Evolutionary conservation across 1,284 basidiomycete species (phyloP), one percentile per base, ranked within the genome.

Genomic region (Ceratobasidium sp.): DNA sequence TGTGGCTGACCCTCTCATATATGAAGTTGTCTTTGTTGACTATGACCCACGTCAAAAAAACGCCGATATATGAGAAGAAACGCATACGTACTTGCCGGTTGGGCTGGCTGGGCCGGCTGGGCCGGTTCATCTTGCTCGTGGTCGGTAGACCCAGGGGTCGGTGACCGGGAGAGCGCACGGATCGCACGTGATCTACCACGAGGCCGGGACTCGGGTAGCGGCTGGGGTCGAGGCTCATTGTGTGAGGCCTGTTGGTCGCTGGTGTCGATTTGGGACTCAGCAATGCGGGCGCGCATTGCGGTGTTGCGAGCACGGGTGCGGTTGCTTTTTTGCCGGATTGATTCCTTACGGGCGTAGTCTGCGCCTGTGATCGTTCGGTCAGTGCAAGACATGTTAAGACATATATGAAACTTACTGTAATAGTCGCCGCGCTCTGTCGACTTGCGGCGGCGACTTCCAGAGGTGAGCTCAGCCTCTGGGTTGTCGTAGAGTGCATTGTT

Each of bases 71-170:
- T 33, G n/a, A n/a, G n/a, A n/a, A n/a, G n/a, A n/a, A n/a, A n/a
- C n/a, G 23, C 26, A 4, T 28, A 56, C 55, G 7, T 7, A 26
- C 23, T 69, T 69, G 67, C 9, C 23, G 18, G 28, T 33, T 10
- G 46, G 28, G 63, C n/a, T n/a, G 42, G 63, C 20, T 49, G 3
- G 46, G 46, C 10, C 46, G 58, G 26, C 26, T 33, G 42, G 63
- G 63, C 46, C 12, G n/a, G 39, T 2, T 58, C 55, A 2, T 58
- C 55, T n/a, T 28, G 42, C 42, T 66, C 42, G 42, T 66, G 63
- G 63, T 66, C 63, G 42, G 63, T 66, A 3, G 42, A 66, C 10
- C 63, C 63, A 5, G 63, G 63, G 10, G 28, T 66, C n/a, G 63
- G 63, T 5, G 63, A 66, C 5, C 28, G 39, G 23, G 63, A 66